Percentiles rank a stretch among this genome's conserved stretches.
These are phyloP conservation scores for Penicillium sp. DNA, from an alignment of 2,329 filamentous ascomycete species.

Conservation along the genomic window DNA sequence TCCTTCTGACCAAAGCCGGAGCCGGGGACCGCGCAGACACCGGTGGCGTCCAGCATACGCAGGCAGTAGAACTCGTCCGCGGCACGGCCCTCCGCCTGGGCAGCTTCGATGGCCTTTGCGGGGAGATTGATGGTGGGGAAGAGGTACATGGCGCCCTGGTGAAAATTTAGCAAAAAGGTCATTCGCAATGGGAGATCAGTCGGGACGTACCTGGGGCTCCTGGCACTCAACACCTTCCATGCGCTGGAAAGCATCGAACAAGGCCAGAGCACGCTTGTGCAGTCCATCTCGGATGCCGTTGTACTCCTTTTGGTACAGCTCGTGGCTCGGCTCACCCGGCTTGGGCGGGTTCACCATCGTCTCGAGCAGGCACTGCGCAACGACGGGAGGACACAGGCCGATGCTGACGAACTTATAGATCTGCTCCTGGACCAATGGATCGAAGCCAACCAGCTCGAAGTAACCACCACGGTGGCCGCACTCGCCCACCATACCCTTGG, in stretches of 20 bases:
- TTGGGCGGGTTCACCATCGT: constrained; percentile 95
- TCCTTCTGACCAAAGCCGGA: constrained; percentile 93
- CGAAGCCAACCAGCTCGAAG: constrained; percentile 92
- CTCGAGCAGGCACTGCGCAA: constrained; percentile 94
- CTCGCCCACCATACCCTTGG: constrained; percentile 98
- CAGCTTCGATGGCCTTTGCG: constrained; percentile 70
- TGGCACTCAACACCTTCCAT: constrained; percentile 97
- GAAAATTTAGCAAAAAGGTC: constrained; percentile 7
- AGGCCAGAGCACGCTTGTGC: constrained; percentile 72
- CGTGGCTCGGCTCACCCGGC: constrained; percentile 76
- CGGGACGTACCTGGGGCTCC: constrained; percentile 61
- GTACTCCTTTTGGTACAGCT: constrained; percentile 82
- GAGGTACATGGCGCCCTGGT: constrained; percentile 91
- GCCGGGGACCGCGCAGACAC: constrained; percentile 90
- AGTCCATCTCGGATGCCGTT: constrained; percentile 75
- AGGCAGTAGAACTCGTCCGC: constrained; percentile 95
- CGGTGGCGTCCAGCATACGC: constrained; percentile 84
- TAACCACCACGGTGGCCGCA: constrained; percentile 97
- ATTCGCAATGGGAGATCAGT: not conserved
- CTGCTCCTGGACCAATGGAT: constrained; percentile 78
- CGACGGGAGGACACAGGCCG: constrained; percentile 90
- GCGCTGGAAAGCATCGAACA: constrained; percentile 84
- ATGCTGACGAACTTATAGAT: constrained; percentile 99
- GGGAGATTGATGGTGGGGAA: constrained; percentile 90
- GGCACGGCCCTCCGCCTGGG: constrained; percentile 66